Base-by-base conservation (phyloP, 257 asterid species). In the Lycium ferocissimum region DNA sequence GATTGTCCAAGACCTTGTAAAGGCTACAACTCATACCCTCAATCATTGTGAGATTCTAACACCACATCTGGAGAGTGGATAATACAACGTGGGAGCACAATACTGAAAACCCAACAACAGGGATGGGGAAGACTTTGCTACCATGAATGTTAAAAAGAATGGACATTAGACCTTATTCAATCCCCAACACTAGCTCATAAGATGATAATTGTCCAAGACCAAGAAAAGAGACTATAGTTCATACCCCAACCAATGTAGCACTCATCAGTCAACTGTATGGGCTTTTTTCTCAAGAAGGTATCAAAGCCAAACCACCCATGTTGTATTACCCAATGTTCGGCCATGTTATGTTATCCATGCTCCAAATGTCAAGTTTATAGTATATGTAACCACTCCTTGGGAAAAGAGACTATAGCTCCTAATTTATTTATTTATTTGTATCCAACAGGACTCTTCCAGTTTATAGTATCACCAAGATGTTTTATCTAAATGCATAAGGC, bases 401-500 rank as follows among this genome's bases (percentile, higher is more conserved):
- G 33, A 26, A 26, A 26, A 26, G 33, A 26, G 33, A 26, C 33
- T 26, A 26, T 26, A 26, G 33, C 33, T 26, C 33, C 33, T 26
- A 26, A 26, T 26, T 26, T 26, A 26, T 26, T n/a, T n/a, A 17
- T 58, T 6, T 58, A 17, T 58, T 58, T 14, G 65, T 58, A 17
- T 58, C 26, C 17, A 58, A 58, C 26, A 58, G 26, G 22, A 51
- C 56, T 17, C n/a, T 58, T 15, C 65, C 65, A 58, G 9, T 71
- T 71, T 71, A 43, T 40, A 71, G 12, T 51, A 75, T 75, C 62
- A 22, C 22, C 81, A 49, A 75, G 22, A 75, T 75, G 54, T 49
- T 75, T 49, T 49, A 49, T 75, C 18, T 26, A 78, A 76, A 87
- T 83, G 85, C 84, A 45, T n/a, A 89, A 67, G 86, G 85, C 49